Conservation (phyloP, 2,329 filamentous ascomycete species). For the Dendrostoma leiphaemia region DNA sequence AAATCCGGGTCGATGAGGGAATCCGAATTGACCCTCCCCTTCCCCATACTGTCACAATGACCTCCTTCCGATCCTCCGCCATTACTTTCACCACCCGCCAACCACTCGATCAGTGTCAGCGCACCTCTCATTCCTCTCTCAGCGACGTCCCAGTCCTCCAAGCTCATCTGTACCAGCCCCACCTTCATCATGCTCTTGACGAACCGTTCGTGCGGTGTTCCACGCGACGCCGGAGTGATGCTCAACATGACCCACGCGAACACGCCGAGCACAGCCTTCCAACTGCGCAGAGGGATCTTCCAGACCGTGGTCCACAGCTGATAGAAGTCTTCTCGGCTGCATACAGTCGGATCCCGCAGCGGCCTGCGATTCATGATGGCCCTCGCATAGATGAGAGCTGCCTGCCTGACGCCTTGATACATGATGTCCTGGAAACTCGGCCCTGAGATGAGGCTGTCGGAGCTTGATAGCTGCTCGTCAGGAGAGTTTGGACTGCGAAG, state of each 20-base stretch:
- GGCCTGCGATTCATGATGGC: conserved; percentile 42
- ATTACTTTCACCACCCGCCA: conserved; percentile 29
- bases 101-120: conserved; percentile 42
- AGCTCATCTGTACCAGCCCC: conserved; percentile 42
- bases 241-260: conserved; percentile 47
- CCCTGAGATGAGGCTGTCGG: not conserved
- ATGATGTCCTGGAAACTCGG: conserved; percentile 36
- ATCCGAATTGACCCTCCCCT: not conserved
- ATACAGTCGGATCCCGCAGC: conserved; percentile 34
- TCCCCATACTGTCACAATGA: not conserved
- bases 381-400: conserved; percentile 46
- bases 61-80: not conserved
- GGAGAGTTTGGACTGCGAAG: too few species aligned
- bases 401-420: conserved; percentile 45
- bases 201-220: conserved; percentile 39
- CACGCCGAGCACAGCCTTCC: conserved; percentile 47
- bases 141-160: conserved; percentile 49
- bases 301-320: conserved; percentile 46
- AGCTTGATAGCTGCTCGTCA: not conserved
- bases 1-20: not conserved
- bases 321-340: conserved; percentile 37
- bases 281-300: conserved; percentile 43
- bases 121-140: conserved; percentile 34
- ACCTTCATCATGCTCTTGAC: conserved; percentile 44
- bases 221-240: conserved; percentile 38